phyloP scores from a whole-genome alignment of 352 stramenopile genomes.

The Pythium brachiatum region DNA sequence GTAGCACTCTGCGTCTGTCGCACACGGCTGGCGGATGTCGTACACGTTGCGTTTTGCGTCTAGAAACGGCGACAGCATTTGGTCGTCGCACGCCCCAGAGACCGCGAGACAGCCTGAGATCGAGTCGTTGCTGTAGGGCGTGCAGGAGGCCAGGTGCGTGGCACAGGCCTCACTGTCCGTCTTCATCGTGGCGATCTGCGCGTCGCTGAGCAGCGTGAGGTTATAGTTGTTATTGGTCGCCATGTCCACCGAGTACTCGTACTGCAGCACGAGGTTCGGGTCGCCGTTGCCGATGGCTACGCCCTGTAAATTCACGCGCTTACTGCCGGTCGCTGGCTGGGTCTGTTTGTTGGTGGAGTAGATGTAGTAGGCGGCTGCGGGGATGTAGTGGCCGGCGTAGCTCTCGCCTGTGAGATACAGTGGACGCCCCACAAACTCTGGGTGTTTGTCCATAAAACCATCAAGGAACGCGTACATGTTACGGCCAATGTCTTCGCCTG shows the following conservation, averaged over 20 bases:
- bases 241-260: conserved; percentile 29
- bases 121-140: conserved; percentile 5
- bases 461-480: conserved; percentile 38
- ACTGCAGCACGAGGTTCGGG: conserved; percentile 31
- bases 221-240: conserved; percentile 31
- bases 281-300: conserved; percentile 36
- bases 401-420: conserved; percentile 38
- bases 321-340: background rate
- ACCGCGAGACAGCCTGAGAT: conserved; percentile 17
- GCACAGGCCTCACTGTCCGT: conserved; percentile 20
- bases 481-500: conserved; percentile 30
- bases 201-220: conserved; percentile 19
- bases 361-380: conserved; percentile 28
- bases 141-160: conserved; percentile 25
- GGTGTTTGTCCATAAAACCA: conserved; percentile 31
- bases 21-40: conserved; percentile 28
- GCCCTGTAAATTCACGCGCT: conserved; percentile 31
- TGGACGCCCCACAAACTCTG: conserved; percentile 26
- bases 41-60: conserved; percentile 24
- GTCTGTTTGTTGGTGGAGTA: conserved; percentile 15
- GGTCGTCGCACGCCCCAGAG: conserved; percentile 19
- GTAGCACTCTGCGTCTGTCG: conserved; percentile 17
- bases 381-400: conserved; percentile 39
- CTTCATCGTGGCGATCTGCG: conserved; percentile 19
- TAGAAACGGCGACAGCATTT: conserved; percentile 24